Conservation (phyloP, 192 early-diverging fungal species). For the Backusella tarrabulga region DNA sequence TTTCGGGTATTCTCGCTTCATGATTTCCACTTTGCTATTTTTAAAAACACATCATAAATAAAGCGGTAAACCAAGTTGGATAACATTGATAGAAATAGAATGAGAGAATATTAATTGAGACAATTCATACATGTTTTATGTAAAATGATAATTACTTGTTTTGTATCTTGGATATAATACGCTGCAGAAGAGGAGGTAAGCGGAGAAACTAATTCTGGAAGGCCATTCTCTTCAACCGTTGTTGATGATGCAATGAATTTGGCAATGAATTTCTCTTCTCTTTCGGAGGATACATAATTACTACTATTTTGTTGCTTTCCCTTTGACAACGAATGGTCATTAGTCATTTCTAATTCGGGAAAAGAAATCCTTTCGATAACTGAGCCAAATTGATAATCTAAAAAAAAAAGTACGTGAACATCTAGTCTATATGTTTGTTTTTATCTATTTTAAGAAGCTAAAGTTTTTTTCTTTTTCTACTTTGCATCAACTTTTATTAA, state of each 20-base stretch:
- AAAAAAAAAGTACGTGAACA: background rate
- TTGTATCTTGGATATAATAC: conserved; percentile 35
- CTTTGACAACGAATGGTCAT: background rate
- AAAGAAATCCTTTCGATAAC: background rate
- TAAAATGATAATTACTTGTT: conserved; percentile 12
- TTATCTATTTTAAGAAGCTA: background rate
- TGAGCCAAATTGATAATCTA: conserved; percentile 22
- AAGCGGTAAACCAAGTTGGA: background rate
- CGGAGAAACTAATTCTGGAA: background rate
- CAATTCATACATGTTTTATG: conserved; percentile 15
- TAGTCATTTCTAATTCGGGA: background rate
- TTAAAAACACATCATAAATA: background rate
- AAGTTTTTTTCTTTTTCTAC: background rate
- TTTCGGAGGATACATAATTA: conserved; percentile 9
- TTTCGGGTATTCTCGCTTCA: conserved; percentile 4
- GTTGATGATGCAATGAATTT: conserved; percentile 39
- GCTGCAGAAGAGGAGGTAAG: background rate
- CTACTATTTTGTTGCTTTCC: background rate
- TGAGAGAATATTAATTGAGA: background rate
- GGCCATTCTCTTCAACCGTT: background rate
- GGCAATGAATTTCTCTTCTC: conserved; percentile 40
- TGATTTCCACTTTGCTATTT: background rate
- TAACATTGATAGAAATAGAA: background rate
- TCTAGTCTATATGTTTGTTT: background rate
- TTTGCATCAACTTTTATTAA: background rate